Conservation (phyloP, 768 basidiomycete species). For the Asterophora lycoperdoides region DNA sequence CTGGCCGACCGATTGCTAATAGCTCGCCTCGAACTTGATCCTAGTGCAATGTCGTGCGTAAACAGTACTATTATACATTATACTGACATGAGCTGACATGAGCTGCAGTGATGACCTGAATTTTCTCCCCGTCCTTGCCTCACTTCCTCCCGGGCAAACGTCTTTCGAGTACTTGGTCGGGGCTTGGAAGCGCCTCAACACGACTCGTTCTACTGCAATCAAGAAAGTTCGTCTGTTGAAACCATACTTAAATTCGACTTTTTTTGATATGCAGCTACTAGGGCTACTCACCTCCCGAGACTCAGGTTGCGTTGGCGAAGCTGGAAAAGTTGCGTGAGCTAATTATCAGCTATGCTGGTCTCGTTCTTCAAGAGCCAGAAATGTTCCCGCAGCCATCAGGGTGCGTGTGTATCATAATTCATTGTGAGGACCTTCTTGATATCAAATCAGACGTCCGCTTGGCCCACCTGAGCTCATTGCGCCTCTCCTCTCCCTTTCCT, state of each 20-base stretch:
- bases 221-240: conserved; percentile 50
- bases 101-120: conserved; percentile 64
- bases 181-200: conserved; percentile 86
- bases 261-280: conserved; percentile 18
- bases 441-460: conserved; percentile 49
- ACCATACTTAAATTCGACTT: not conserved
- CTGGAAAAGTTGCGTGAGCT: conserved; percentile 79
- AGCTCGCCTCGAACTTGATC: conserved; percentile 76
- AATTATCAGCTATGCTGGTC: conserved; percentile 83
- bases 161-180: conserved; percentile 86
- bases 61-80: not conserved
- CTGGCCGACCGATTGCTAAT: conserved; percentile 79
- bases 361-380: conserved; percentile 85
- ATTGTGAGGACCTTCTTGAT: not conserved
- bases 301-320: conserved; percentile 53
- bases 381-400: conserved; percentile 90
- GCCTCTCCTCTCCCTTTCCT: conserved; percentile 71
- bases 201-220: conserved; percentile 44
- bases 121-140: conserved; percentile 67
- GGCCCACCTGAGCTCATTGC: conserved; percentile 81
- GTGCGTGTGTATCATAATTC: conserved; percentile 35
- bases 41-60: conserved; percentile 64
- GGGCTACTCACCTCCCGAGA: conserved; percentile 60
- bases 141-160: conserved; percentile 73
- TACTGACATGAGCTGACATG: conserved; percentile 4